Evolutionary conservation across 2,329 filamentous ascomycete genomes (phyloP), one percentile per base, ranked within the genome.

Genomic region (Pestalotiopsis sp.): DNA sequence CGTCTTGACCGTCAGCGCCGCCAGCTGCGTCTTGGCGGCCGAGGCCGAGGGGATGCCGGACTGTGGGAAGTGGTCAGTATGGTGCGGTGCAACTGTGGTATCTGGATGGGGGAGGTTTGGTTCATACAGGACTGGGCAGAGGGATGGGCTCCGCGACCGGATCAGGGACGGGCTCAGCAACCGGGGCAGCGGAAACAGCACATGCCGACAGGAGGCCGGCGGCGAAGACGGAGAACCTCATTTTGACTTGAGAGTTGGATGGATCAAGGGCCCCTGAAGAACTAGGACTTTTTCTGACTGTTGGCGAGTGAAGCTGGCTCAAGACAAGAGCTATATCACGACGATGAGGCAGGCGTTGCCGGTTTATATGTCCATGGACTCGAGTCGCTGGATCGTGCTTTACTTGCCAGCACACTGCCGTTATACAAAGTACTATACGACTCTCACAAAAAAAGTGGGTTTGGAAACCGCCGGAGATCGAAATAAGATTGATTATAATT

Each of bases 1-100:
- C 0, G 86, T 79, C 4, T 84, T 83, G 20, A 92, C 90, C 0
- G 85, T 89, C 65, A 94, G 82, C 36, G 77, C 80, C 2, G 83
- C 82, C 41, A 94, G 87, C 70, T 88, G 84, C 6, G 83, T 84
- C 70, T 85, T 83, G 23, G 92, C 92, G 0, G 81, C 82, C 1
- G 87, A 77, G 0, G 83, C 82, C 4, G 85, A 84, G 20, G 92
- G 92, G 69, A 94, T 89, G 56, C 89, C 88, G 7, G 91, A 88
- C 78, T 87, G 67, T 13, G 12, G 4, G 39, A n/a, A 4, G 1
- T 17, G 2, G 59, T 62, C 27, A 62, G 59, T 52, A 31, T 23
- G 23, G 23, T 23, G n/a, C n/a, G n/a, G n/a, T n/a, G n/a, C n/a
- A n/a, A n/a, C n/a, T n/a, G n/a, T n/a, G n/a, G n/a, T n/a, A n/a